Evolutionary conservation across 2,329 filamentous ascomycete species (phyloP).

Genomic region (Trichoderma oligosporum): DNA sequence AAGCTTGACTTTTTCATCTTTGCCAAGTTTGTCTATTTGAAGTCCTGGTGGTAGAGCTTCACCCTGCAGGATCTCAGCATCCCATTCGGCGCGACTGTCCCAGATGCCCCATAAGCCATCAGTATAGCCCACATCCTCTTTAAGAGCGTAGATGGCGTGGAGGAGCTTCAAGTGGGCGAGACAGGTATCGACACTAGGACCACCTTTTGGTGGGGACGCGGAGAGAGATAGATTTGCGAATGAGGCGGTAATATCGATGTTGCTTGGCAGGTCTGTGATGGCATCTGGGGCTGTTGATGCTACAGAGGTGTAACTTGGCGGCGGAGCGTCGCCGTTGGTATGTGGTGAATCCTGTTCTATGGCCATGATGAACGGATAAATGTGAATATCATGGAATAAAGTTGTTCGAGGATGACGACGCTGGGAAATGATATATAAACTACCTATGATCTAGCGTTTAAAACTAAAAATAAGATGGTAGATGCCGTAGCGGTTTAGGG

Average conservation of each 20-base stretch:
- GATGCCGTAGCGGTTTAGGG: too few relatives aligned
- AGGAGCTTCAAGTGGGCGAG: conserved; percentile 72
- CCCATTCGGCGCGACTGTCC: conserved; percentile 41
- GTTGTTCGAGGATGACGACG: too few relatives aligned
- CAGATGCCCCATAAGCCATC: conserved; percentile 65
- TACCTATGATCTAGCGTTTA: background rate
- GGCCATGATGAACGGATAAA: background rate
- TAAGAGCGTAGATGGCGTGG: conserved; percentile 62
- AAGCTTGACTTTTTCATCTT: conserved; percentile 29
- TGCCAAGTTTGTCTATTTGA: conserved; percentile 25
- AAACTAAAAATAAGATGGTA: too few relatives aligned
- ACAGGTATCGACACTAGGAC: conserved; percentile 47
- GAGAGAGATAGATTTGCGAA: conserved; percentile 16
- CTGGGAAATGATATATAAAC: too few relatives aligned
- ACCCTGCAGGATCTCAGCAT: background rate
- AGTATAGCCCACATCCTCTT: conserved; percentile 62
- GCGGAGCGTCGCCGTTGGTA: background rate
- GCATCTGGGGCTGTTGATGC: background rate
- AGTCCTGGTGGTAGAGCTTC: conserved; percentile 15
- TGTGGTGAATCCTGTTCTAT: background rate
- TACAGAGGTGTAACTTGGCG: background rate
- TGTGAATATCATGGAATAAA: too few relatives aligned
- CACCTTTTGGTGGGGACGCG: background rate
- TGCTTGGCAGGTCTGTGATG: background rate
- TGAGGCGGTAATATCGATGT: conserved; percentile 6